phyloP scores from a whole-genome alignment of 2,329 filamentous ascomycete species.

The Tetracladium maxilliforme region DNA sequence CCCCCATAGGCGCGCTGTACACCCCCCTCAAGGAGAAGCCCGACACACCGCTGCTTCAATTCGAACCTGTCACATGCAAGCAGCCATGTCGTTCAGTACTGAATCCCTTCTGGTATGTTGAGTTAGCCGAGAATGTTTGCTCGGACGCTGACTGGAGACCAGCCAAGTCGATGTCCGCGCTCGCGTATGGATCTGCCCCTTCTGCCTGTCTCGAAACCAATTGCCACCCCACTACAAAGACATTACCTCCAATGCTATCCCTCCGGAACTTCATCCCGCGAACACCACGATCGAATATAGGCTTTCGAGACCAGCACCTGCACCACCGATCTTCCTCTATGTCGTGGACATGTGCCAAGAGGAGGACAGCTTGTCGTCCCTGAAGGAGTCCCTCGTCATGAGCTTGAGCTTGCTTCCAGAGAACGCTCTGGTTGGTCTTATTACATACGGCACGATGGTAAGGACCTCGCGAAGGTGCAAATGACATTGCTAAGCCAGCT shows the following conservation, averaged over 20 bases:
- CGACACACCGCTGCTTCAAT: slow-evolving; percentile 77
- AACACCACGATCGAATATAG: slow-evolving; percentile 88
- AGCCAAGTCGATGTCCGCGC: slow-evolving; percentile 76
- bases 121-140: slow-evolving; percentile 6
- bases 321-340: slow-evolving; percentile 74
- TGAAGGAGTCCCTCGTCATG: slow-evolving; percentile 80
- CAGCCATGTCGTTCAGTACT: slow-evolving; percentile 87
- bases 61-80: slow-evolving; percentile 95
- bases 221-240: slow-evolving; percentile 82
- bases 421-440: slow-evolving; percentile 67
- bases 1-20: slow-evolving; percentile 91
- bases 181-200: slow-evolving; percentile 78
- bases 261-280: slow-evolving; percentile 65
- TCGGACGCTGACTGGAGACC: slow-evolving; percentile 11
- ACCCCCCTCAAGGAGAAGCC: slow-evolving; percentile 92
- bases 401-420: slow-evolving; percentile 70
- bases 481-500: too few relatives aligned
- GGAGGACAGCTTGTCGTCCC: slow-evolving; percentile 66
- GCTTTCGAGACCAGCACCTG: slow-evolving; percentile 68
- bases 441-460: slow-evolving; percentile 90
- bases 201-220: slow-evolving; percentile 71
- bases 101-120: slow-evolving; percentile 82
- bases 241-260: slow-evolving; percentile 70
- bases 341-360: slow-evolving; percentile 83
- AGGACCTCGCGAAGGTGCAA: slow-evolving; percentile 2